These are phyloP conservation scores for Calonectria crousiana DNA, from an alignment of 2,329 filamentous ascomycete species.

Conservation along the genomic window DNA sequence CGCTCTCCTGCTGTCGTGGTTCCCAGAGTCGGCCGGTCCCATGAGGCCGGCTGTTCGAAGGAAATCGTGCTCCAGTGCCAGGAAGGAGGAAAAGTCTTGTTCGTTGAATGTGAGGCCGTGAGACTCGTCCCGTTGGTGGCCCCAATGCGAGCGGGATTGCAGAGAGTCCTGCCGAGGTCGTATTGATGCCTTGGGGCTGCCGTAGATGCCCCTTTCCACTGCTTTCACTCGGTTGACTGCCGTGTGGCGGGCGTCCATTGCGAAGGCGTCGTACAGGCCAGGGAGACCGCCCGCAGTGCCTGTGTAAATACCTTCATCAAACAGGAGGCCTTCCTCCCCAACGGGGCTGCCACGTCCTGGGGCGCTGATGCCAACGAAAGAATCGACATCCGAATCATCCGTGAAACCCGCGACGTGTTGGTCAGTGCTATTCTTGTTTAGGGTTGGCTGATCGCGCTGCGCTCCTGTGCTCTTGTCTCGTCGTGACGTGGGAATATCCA, in stretches of 20 bases:
- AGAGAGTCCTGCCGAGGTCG: background rate
- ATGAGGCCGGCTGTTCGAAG: conserved; percentile 32
- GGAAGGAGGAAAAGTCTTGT: conserved; percentile 34
- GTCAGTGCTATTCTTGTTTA: background rate
- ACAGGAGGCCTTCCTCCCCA: conserved; percentile 43
- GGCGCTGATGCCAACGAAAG: conserved; percentile 39
- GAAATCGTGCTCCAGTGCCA: conserved; percentile 28
- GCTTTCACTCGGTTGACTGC: background rate
- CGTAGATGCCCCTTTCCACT: background rate
- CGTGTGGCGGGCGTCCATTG: conserved; percentile 19
- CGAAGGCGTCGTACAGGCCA: conserved; percentile 43
- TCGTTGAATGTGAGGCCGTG: conserved; percentile 27
- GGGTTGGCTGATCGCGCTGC: background rate
- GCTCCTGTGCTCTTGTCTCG: background rate
- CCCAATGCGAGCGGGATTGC: background rate
- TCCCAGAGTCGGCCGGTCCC: conserved; percentile 30
- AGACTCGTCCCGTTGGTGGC: conserved; percentile 15
- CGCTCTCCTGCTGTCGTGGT: conserved; percentile 29
- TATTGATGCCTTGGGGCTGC: background rate
- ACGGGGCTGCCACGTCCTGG: conserved; percentile 18
- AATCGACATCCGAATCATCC: conserved; percentile 46
- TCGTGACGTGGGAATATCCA: conserved; percentile 30
- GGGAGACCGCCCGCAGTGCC: conserved; percentile 40
- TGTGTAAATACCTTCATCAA: conserved; percentile 43
- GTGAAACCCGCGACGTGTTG: conserved; percentile 39